These are phyloP conservation scores for Sambucus nigra DNA, from an alignment of 129 eudicot genomes.

Conservation along the genomic window DNA sequence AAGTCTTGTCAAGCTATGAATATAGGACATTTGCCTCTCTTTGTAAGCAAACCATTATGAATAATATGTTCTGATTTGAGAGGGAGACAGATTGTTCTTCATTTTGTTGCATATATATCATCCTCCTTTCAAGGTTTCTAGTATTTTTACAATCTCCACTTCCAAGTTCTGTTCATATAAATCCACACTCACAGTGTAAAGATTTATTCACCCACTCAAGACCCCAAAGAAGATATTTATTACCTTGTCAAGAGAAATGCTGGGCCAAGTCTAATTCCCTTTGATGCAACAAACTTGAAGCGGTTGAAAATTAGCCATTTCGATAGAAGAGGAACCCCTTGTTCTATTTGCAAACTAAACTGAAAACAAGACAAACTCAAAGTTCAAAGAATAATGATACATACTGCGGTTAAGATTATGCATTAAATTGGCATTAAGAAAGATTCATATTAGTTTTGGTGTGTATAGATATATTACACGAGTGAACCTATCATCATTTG, in stretches of 20 bases:
- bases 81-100: too few species aligned
- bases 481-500: constrained; percentile 62
- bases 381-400: constrained; percentile 3
- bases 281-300: constrained; percentile 78
- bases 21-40: too few species aligned
- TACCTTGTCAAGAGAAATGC: constrained; percentile 86
- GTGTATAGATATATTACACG: constrained; percentile 40
- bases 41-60: too few species aligned
- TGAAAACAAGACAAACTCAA: constrained; percentile 22
- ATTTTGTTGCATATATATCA: too few species aligned
- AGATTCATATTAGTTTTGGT: background rate
- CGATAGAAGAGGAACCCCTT: constrained; percentile 81
- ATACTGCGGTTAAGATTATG: background rate
- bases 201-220: background rate
- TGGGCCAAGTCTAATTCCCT: constrained; percentile 77
- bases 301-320: constrained; percentile 91
- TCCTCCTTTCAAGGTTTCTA: background rate
- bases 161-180: background rate
- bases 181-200: background rate
- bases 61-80: too few species aligned
- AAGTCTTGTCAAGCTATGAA: too few species aligned
- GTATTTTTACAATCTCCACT: background rate
- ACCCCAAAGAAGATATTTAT: constrained; percentile 3
- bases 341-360: constrained; percentile 89
- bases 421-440: constrained; percentile 1